Evolutionary conservation across 2,329 filamentous ascomycete species (phyloP).

Genomic region (Epichloe uncinata): DNA sequence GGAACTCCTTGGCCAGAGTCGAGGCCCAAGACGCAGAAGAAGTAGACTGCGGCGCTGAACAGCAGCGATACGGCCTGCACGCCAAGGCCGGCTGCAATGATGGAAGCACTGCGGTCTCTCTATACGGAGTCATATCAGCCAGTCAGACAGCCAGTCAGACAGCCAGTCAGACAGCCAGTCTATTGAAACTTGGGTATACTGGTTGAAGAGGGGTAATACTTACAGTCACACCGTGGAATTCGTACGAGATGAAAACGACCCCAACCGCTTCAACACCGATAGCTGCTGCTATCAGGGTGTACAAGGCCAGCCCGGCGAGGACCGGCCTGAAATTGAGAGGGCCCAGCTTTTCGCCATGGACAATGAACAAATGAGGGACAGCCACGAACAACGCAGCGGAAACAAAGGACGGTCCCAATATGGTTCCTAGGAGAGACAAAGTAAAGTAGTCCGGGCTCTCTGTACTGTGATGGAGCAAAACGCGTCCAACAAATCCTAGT

Average conservation of each 20-base stretch:
- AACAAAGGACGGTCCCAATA: slow-evolving; percentile 33
- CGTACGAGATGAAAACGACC: slow-evolving; percentile 24
- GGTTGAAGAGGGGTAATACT: slow-evolving; percentile 7
- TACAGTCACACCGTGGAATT: slow-evolving; percentile 22
- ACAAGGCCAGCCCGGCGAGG: slow-evolving; percentile 21
- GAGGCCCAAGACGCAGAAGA: slow-evolving; percentile 27
- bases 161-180: background rate
- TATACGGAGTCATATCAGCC: slow-evolving; percentile 13
- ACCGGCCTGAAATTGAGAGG: slow-evolving; percentile 18
- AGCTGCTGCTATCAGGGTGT: slow-evolving; percentile 21
- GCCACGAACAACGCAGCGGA: slow-evolving; percentile 29
- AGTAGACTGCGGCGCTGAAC: slow-evolving; percentile 24
- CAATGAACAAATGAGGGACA: slow-evolving; percentile 31
- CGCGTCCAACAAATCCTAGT: slow-evolving; percentile 31
- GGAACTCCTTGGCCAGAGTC: slow-evolving; percentile 23
- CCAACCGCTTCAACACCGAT: slow-evolving; percentile 27
- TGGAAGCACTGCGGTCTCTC: slow-evolving; percentile 20
- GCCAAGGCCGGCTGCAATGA: slow-evolving; percentile 31
- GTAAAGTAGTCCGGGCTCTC: slow-evolving; percentile 25
- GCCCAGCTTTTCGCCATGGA: slow-evolving; percentile 32
- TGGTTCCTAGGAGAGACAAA: slow-evolving; percentile 32
- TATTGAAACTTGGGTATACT: too few species aligned
- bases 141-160: too few species aligned
- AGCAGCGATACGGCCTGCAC: slow-evolving; percentile 29
- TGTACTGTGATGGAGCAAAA: slow-evolving; percentile 25